Evolutionary conservation across 2,329 filamentous ascomycete genomes (phyloP).

Genomic region (Aspergillus flavus): DNA sequence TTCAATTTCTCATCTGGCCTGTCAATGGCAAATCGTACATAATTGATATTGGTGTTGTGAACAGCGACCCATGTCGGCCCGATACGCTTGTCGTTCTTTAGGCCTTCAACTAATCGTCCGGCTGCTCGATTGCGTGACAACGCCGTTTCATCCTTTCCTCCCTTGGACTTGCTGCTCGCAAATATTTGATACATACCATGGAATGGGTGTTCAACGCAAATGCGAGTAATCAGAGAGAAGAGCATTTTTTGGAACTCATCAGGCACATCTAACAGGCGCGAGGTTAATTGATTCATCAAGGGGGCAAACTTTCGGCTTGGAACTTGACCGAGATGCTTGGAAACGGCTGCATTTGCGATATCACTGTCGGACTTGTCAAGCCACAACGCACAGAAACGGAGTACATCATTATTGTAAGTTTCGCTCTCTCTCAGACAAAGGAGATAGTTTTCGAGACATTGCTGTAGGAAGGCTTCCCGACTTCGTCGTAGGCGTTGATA

Average conservation of each 20-base stretch:
- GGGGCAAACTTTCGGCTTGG: conserved; percentile 89
- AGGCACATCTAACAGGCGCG: conserved; percentile 74
- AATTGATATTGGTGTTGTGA: conserved; percentile 71
- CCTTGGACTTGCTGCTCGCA: conserved; percentile 71
- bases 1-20: conserved; percentile 64
- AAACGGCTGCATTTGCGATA: conserved; percentile 76
- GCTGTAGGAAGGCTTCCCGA: conserved; percentile 78
- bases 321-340: conserved; percentile 69
- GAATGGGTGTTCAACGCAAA: conserved; percentile 91
- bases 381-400: conserved; percentile 94
- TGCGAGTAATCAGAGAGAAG: conserved; percentile 72
- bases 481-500: conserved; percentile 75
- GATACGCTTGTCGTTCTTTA: conserved; percentile 57
- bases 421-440: conserved; percentile 83
- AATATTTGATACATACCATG: conserved; percentile 98
- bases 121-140: conserved; percentile 75
- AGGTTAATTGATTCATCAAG: conserved; percentile 94
- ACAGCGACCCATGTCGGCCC: conserved; percentile 69
- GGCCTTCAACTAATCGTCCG: conserved; percentile 63
- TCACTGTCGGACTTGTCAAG: conserved; percentile 79
- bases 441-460: conserved; percentile 92
- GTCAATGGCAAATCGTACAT: conserved; percentile 53
- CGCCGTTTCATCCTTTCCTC: conserved; percentile 71
- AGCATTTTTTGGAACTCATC: conserved; percentile 76
- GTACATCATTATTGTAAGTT: conserved; percentile 81